Conservation (phyloP, 306 rosid species). For the Citrullus amarus region DNA sequence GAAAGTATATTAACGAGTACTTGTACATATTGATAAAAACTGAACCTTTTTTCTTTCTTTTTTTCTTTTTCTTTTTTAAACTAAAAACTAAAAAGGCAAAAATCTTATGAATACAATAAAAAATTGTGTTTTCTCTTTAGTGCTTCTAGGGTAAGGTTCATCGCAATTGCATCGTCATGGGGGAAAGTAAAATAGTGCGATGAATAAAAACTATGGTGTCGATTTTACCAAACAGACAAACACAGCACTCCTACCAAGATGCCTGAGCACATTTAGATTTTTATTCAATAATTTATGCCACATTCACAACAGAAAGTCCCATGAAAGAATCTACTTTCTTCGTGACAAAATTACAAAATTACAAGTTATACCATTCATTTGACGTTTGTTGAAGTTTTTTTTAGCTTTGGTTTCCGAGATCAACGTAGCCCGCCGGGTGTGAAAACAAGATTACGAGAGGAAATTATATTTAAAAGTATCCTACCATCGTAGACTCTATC, state of each 20-base stretch:
- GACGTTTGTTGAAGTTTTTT: neutral
- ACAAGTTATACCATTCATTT: neutral
- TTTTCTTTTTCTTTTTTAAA: too few species aligned
- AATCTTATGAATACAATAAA: neutral
- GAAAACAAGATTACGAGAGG: neutral
- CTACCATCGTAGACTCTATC: neutral
- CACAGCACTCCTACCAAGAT: neutral
- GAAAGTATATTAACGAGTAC: too few species aligned
- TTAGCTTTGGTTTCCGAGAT: neutral
- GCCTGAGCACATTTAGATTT: neutral
- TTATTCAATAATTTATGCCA: neutral
- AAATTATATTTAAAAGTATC: neutral
- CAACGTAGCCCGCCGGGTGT: neutral
- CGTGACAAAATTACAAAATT: neutral
- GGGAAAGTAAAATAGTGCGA: neutral
- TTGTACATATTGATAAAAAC: neutral
- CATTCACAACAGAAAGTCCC: neutral
- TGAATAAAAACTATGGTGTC: neutral
- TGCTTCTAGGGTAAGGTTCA: conserved; percentile 2
- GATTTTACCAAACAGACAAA: neutral
- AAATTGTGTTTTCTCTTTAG: neutral
- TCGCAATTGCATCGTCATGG: neutral
- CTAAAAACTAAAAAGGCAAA: neutral
- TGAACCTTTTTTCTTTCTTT: too few species aligned
- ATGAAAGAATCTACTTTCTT: conserved; percentile 1